phyloP scores from a whole-genome alignment of 768 basidiomycete genomes.

The Amanita jacksonii region DNA sequence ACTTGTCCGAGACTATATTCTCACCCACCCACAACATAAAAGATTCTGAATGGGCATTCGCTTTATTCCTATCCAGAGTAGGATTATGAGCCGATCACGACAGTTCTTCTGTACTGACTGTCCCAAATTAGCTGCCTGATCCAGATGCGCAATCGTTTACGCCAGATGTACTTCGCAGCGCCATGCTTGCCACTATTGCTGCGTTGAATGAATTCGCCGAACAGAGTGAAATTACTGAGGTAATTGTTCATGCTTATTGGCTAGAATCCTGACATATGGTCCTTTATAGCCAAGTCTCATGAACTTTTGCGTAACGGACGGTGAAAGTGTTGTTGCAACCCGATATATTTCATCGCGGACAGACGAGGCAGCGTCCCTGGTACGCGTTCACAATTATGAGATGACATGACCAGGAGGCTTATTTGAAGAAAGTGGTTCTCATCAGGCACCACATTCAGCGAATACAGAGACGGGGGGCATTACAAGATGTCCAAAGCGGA shows the following conservation, averaged over 20 bases:
- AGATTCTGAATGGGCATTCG: slow-evolving; percentile 99
- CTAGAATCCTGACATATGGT: no score
- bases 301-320: slow-evolving; percentile 97
- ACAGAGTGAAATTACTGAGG: slow-evolving; percentile 66
- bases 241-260: no score
- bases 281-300: slow-evolving; percentile 67
- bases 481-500: slow-evolving; percentile 95
- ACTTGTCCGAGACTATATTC: background rate
- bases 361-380: slow-evolving; percentile 89
- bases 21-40: background rate
- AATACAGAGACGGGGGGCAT: slow-evolving; percentile 80
- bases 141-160: slow-evolving; percentile 70
- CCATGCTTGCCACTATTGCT: slow-evolving; percentile 85
- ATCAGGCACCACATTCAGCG: slow-evolving; percentile 89
- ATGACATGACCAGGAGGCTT: background rate
- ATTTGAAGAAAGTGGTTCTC: slow-evolving; percentile 71
- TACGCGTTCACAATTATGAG: slow-evolving; percentile 20
- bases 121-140: slow-evolving; percentile 55
- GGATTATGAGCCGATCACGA: background rate
- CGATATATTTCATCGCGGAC: slow-evolving; percentile 89
- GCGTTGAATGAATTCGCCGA: slow-evolving; percentile 69
- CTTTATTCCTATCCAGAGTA: slow-evolving; percentile 80
- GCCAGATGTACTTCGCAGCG: slow-evolving; percentile 59
- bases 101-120: slow-evolving; percentile 9
- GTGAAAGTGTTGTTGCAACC: slow-evolving; percentile 86